Evolutionary conservation across 2,329 filamentous ascomycete genomes (phyloP), one percentile per base, ranked within the genome.

Genomic region (Cryphonectria radicalis): DNA sequence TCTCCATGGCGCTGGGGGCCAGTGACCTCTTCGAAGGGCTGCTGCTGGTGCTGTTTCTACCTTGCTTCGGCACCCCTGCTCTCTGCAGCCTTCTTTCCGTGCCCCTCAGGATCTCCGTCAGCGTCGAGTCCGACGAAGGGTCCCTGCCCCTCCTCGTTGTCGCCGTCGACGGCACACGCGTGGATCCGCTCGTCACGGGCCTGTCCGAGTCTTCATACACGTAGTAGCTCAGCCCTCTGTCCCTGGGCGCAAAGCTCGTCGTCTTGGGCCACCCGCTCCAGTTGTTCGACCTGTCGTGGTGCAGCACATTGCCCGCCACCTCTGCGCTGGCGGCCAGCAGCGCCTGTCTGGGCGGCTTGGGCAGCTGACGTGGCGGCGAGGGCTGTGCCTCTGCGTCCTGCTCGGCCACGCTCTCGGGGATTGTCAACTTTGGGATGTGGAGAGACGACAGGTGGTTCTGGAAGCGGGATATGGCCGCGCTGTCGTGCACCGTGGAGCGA

Each of bases 71-170:
- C 53, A 53, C 70, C 7, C 72, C 77, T 11, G 10, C 37, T 59
- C 71, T 81, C 28, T 82, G 80, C 19, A 89, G 80, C 13, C 87
- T 80, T 78, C 84, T 80, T 37, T 88, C 87, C 1, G 87, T 89
- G 46, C 82, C 85, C 60, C 81, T 81, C 43, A 89, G 79, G 40
- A 89, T 89, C 72, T 85, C 80, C 1, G 83, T 80, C 37, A 89
- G 76, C 1, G 86, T 86, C 14, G 83, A 81, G 73, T 88, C 87
- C 0, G 85, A 82, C 53, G 78, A 80, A 66, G 76, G 76, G 32
- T 79, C 75, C 37, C 78, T 40, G 25, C 63, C 76, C 59, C 76
- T 69, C 22, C 76, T 74, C 0, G 75, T 71, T 40, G 69, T 73
- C 28, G 71, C 73, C 13, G 75, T 76, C 14, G 46, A 37, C 63